These are phyloP conservation scores for Umbilicus rupestris DNA, from an alignment of 164 flowering plant genomes.

Conservation along the genomic window DNA sequence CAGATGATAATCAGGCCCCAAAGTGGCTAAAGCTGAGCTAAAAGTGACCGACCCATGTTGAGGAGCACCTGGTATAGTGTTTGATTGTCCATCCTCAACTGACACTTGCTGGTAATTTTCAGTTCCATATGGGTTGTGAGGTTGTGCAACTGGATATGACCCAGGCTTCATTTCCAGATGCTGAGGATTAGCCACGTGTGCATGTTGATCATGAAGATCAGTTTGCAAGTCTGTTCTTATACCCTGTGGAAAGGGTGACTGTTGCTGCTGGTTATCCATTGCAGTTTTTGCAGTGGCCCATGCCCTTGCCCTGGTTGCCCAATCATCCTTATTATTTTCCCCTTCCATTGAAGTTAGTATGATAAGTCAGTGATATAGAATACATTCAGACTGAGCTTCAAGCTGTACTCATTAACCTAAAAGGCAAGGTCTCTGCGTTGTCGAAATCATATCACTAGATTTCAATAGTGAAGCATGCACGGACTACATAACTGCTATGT, in stretches of 20 bases:
- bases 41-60: constrained; percentile 35
- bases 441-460: background rate
- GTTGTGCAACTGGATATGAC: constrained; percentile 45
- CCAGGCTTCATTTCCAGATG: constrained; percentile 36
- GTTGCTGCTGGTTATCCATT: constrained; percentile 52
- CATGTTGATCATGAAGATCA: constrained; percentile 43
- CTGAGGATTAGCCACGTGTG: constrained; percentile 36
- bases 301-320: constrained; percentile 90
- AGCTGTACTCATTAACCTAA: background rate
- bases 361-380: background rate
- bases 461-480: background rate
- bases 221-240: constrained; percentile 41
- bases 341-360: constrained; percentile 24
- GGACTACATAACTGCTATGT: background rate
- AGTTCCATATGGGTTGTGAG: constrained; percentile 22
- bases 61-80: constrained; percentile 38
- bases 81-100: constrained; percentile 28
- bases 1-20: constrained; percentile 30
- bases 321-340: constrained; percentile 66
- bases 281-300: constrained; percentile 82
- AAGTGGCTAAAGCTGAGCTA: constrained; percentile 26
- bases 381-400: background rate
- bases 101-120: constrained; percentile 28
- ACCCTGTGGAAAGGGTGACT: constrained; percentile 28
- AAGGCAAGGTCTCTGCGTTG: background rate